phyloP scores from a whole-genome alignment of 1,139 yeast genomes.

The Meyerozyma guilliermondii region DNA sequence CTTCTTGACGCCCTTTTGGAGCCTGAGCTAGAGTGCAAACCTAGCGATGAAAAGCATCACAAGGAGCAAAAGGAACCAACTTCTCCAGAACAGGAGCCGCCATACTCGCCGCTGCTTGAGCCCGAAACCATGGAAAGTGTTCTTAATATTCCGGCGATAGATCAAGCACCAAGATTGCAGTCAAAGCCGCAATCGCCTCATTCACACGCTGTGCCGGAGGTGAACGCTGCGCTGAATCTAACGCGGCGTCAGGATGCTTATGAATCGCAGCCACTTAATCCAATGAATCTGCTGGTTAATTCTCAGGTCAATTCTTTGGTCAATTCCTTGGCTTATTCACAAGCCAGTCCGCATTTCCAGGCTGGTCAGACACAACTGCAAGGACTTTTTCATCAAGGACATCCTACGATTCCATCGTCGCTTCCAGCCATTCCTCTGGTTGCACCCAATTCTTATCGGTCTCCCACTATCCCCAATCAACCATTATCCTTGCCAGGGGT shows the following conservation, averaged over 20 bases:
- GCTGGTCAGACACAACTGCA: not conserved
- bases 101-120: not conserved
- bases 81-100: not conserved
- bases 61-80: not conserved
- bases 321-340: not conserved
- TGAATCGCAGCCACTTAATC: too few relatives aligned
- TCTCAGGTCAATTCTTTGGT: too few relatives aligned
- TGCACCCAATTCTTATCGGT: not conserved
- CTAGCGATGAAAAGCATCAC: not conserved
- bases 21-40: not conserved
- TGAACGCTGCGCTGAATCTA: too few relatives aligned
- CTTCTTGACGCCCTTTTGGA: constrained; percentile 8
- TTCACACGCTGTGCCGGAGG: too few relatives aligned
- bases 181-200: too few relatives aligned
- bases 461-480: not conserved
- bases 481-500: not conserved
- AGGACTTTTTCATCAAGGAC: too few relatives aligned
- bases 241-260: too few relatives aligned
- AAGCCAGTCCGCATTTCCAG: not conserved
- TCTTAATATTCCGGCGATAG: too few relatives aligned
- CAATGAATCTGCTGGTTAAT: too few relatives aligned
- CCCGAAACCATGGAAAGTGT: not conserved
- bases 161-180: too few relatives aligned
- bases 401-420: not conserved
- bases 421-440: not conserved